Percentiles rank a stretch among this genome's conserved stretches.
Evolutionary conservation across 768 basidiomycete species (phyloP).

Genomic region (Podaxis sp.): DNA sequence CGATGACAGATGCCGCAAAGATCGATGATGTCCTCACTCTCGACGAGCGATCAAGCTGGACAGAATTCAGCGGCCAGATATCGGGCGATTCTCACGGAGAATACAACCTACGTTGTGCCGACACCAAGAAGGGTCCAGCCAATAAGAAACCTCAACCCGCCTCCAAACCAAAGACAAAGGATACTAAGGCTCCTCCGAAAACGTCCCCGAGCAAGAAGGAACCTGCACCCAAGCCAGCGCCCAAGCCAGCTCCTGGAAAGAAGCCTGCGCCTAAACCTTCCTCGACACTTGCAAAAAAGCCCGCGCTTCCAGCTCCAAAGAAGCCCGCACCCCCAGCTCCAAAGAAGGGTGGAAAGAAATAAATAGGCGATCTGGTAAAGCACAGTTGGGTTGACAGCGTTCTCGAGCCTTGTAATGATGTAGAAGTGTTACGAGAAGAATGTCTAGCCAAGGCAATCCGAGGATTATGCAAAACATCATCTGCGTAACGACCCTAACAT

Average conservation of each 20-base stretch:
- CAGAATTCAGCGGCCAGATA: constrained; percentile 7
- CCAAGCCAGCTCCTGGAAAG: not conserved
- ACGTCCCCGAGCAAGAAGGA: not conserved
- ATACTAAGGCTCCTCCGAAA: not conserved
- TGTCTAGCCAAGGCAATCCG: not conserved
- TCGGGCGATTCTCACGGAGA: constrained; percentile 2
- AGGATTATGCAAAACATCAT: no score
- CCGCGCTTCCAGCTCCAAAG: not conserved
- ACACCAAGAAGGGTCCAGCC: not conserved
- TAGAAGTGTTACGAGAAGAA: not conserved
- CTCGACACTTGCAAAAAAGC: not conserved
- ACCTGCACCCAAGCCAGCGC: not conserved
- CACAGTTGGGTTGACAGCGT: no score
- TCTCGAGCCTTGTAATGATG: not conserved
- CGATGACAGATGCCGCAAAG: constrained; percentile 4
- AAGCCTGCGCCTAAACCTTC: not conserved
- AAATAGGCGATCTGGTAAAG: no score
- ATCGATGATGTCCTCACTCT: constrained; percentile 10
- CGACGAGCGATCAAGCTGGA: constrained; percentile 11
- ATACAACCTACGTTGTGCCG: not conserved
- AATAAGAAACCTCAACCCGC: not conserved
- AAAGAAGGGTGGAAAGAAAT: not conserved
- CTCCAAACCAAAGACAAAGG: not conserved
- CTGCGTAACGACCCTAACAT: no score
- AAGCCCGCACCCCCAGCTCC: not conserved